These are phyloP conservation scores for Entophlyctis luteolus DNA, from an alignment of 192 early-diverging fungal species.

Conservation along the genomic window DNA sequence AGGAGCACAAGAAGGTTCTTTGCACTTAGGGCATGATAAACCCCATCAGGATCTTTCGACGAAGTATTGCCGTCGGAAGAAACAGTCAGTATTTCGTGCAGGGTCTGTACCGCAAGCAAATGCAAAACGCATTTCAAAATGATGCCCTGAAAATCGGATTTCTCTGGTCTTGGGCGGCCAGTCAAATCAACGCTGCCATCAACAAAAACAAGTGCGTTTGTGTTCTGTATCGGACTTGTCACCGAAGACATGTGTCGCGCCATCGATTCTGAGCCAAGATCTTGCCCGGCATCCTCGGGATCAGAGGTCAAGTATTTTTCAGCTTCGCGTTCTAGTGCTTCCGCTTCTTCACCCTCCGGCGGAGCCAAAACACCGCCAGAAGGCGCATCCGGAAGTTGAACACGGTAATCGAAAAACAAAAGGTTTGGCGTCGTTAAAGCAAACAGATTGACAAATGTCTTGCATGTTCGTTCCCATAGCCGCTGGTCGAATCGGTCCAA, in stretches of 20 bases:
- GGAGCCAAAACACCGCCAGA: conserved; percentile 18
- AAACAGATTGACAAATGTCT: conserved; percentile 68
- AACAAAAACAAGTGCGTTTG: conserved; percentile 1
- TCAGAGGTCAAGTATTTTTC: background rate
- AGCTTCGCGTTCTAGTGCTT: background rate
- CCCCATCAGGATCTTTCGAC: conserved; percentile 8
- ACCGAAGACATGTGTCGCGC: background rate
- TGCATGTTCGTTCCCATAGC: conserved; percentile 71
- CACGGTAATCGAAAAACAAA: conserved; percentile 56
- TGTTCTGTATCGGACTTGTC: background rate
- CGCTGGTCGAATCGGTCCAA: conserved; percentile 61
- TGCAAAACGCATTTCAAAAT: conserved; percentile 89
- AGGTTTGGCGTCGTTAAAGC: conserved; percentile 73
- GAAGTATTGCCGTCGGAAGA: conserved; percentile 24
- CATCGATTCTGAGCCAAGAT: conserved; percentile 14
- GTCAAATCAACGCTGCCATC: conserved; percentile 1
- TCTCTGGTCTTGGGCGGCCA: conserved; percentile 43
- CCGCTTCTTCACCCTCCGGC: conserved; percentile 25
- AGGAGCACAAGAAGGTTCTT: conserved; percentile 70
- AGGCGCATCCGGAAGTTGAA: conserved; percentile 20
- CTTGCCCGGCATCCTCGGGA: background rate
- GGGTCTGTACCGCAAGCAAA: conserved; percentile 79
- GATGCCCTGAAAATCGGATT: conserved; percentile 74
- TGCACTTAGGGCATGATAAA: conserved; percentile 54
- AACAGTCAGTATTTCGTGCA: conserved; percentile 68